Evolutionary conservation across 2,329 filamentous ascomycete genomes (phyloP).

Genomic region (Nothophaeocryptopus gaeumannii): DNA sequence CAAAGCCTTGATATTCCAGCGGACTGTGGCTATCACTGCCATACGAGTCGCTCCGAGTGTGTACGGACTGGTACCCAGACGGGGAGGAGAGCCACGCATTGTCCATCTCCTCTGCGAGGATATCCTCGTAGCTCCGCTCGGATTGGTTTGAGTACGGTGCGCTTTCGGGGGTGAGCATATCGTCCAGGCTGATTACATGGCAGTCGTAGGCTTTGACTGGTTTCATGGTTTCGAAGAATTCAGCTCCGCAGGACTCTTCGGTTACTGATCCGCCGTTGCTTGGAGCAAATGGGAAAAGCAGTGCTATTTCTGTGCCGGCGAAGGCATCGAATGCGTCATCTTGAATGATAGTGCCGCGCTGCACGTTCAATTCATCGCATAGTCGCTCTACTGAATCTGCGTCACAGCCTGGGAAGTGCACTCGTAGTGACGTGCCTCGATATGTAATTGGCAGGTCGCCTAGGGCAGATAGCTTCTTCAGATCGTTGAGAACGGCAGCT

Average conservation of each 20-base stretch:
- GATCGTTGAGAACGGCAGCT: slow-evolving; percentile 72
- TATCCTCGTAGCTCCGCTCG: slow-evolving; percentile 30
- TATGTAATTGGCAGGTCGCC: slow-evolving; percentile 82
- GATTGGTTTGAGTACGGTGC: slow-evolving; percentile 38
- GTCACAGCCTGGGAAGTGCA: slow-evolving; percentile 90
- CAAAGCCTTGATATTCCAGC: slow-evolving; percentile 60
- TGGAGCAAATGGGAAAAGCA: slow-evolving; percentile 84
- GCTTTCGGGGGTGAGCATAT: slow-evolving; percentile 52
- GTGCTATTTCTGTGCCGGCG: slow-evolving; percentile 67
- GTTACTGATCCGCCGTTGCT: slow-evolving; percentile 44
- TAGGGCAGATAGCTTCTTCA: slow-evolving; percentile 70
- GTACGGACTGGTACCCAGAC: slow-evolving; percentile 58
- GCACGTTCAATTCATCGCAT: slow-evolving; percentile 82
- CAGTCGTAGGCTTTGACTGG: slow-evolving; percentile 12
- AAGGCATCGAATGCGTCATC: slow-evolving; percentile 71
- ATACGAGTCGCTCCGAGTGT: slow-evolving; percentile 48
- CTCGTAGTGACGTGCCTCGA: slow-evolving; percentile 66
- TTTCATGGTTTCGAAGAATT: slow-evolving; percentile 19
- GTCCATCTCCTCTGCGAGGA: slow-evolving; percentile 33
- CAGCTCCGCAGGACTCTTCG: slow-evolving; percentile 43
- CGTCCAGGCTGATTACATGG: slow-evolving; percentile 52
- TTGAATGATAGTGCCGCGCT: slow-evolving; percentile 73
- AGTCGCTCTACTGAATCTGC: slow-evolving; percentile 75
- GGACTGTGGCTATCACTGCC: slow-evolving; percentile 40
- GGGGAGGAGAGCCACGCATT: slow-evolving; percentile 56